phyloP scores from a whole-genome alignment of 352 stramenopile species.

The Globisporangium sylvaticum region DNA sequence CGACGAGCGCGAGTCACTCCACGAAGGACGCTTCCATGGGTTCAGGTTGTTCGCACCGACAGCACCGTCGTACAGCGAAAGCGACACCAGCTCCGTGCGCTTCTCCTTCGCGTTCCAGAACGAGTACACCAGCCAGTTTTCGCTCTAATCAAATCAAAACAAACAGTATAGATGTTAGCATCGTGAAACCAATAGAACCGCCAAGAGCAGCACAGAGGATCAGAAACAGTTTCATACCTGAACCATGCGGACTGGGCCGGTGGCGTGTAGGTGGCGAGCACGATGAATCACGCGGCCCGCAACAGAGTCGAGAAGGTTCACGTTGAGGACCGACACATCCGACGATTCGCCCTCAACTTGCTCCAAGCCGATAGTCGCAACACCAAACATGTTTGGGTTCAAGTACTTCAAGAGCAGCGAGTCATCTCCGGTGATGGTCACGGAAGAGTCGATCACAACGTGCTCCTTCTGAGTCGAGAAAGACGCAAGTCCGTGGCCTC shows the following conservation, averaged over 20 bases:
- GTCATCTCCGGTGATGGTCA: constrained; percentile 92
- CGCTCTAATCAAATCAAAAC: constrained; percentile 45
- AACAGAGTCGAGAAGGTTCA: constrained; percentile 94
- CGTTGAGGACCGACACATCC: constrained; percentile 57
- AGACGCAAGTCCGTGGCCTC: constrained; percentile 50
- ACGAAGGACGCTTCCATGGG: constrained; percentile 91
- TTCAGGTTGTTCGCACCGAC: constrained; percentile 94
- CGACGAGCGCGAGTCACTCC: constrained; percentile 88
- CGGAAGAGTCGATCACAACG: constrained; percentile 64
- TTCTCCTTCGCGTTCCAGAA: constrained; percentile 93
- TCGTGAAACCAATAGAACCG: too few species aligned
- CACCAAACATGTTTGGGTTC: constrained; percentile 94
- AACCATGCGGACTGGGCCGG: constrained; percentile 59
- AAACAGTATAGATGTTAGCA: background rate
- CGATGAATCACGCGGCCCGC: constrained; percentile 92
- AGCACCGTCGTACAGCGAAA: constrained; percentile 94
- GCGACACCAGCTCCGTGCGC: constrained; percentile 74
- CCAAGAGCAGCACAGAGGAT: too few species aligned
- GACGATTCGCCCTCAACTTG: constrained; percentile 27
- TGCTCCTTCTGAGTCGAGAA: constrained; percentile 58
- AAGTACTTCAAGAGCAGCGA: constrained; percentile 97
- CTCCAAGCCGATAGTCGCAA: constrained; percentile 83
- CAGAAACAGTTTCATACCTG: constrained; percentile 44
- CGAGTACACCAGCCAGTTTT: constrained; percentile 97
- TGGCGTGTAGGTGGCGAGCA: constrained; percentile 79